Evolutionary conservation across 106 monocot species (phyloP), one percentile per base, ranked within the genome.

Genomic region (Dioscorea dumetorum): DNA sequence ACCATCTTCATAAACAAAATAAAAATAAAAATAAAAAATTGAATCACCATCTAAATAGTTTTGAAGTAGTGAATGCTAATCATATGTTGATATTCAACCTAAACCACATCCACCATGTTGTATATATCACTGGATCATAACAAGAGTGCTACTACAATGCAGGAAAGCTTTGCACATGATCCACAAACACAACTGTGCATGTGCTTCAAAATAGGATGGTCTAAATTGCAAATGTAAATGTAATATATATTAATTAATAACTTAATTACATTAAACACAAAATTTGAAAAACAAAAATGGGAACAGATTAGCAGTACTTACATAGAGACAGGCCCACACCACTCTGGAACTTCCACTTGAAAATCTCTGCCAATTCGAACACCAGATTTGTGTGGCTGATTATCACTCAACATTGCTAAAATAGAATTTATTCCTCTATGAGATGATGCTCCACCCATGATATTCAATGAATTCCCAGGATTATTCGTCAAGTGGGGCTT

Each of bases 341-440:
- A 91, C 18, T 83, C 85, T 51, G 81, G 79, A 71, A 91, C 80
- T 60, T 95, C 81, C 22, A 49, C 88, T 84, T 95, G 95, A 79
- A 77, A 90, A 54, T 80, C 75, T 41, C 59, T 63, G 35, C 91
- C 91, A 77, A 91, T 78, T 51, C 91, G 87, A 24, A 80, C 85
- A 21, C 67, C 58, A 59, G 83, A 72, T 32, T 48, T 71, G 73
- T 85, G 76, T 58, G 83, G 74, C 20, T 70, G 49, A 48, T 35
- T 32, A 16, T 85, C 83, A 58, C 57, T 67, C 70, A 95, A 63
- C 95, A 95, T 94, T 50, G 50, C 70, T 19, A 51, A 58, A 72
- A 91, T 87, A 8, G 80, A 80, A 72, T 77, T 80, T 31, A 71
- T 49, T 33, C 70, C 70, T 19, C 68, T 11, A 21, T 57, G 53